Conservation (phyloP, 2,329 filamentous ascomycete species). For the Fusarium sp. region DNA sequence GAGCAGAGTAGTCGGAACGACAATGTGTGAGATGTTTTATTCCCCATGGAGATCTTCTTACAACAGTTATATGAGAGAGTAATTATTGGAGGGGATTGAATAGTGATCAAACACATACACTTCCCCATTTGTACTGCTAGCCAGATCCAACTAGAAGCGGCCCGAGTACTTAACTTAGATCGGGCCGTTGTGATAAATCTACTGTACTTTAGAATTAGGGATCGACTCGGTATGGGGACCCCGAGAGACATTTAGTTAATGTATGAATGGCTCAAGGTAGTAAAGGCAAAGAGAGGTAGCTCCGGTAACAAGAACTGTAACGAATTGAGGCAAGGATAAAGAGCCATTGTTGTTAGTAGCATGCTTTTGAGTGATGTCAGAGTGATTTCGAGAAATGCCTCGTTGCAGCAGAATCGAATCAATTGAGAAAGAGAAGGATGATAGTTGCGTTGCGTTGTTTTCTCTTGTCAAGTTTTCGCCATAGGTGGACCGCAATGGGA, state of each 20-base stretch:
- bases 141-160: constrained; percentile 32
- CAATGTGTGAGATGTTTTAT: constrained; percentile 35
- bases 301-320: neutral
- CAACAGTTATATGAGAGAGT: constrained; percentile 6
- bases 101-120: constrained; percentile 6
- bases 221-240: constrained; percentile 21
- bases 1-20: constrained; percentile 15
- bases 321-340: constrained; percentile 7
- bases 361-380: constrained; percentile 31
- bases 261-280: neutral
- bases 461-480: constrained; percentile 24
- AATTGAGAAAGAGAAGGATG: constrained; percentile 6
- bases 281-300: neutral
- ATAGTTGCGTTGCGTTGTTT: constrained; percentile 36
- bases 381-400: constrained; percentile 30
- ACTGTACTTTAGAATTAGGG: neutral
- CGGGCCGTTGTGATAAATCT: constrained; percentile 30
- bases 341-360: constrained; percentile 4
- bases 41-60: neutral
- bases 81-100: constrained; percentile 11
- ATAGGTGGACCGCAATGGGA: constrained; percentile 19
- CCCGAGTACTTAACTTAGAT: constrained; percentile 35
- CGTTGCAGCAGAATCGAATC: constrained; percentile 29
- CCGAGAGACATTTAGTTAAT: constrained; percentile 10
- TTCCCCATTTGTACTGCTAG: neutral